Base-by-base conservation (phyloP, 2,329 filamentous ascomycete species). In the Thelonectria olida region DNA sequence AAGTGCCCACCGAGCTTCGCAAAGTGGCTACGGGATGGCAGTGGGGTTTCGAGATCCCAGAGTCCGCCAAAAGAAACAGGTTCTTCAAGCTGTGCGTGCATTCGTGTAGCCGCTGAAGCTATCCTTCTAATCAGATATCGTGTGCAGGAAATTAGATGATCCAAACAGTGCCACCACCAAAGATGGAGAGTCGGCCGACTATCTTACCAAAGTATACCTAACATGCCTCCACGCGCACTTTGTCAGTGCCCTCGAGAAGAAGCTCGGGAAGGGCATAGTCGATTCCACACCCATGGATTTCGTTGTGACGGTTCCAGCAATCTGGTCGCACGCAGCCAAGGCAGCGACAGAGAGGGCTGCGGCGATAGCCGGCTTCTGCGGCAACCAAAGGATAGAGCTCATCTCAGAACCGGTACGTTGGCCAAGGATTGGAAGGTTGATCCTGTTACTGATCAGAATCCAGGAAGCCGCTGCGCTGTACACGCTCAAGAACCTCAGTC, bases 321-420 rank as follows among this genome's bases (percentile, higher is more conserved):
- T 88, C 7, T 88, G 85, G 85, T 84, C 81, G 36, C 84, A 86
- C 44, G 75, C 76, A 5, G 84, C 85, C 27, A 86, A 84, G 52
- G 77, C 84, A 41, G 79, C 79, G 34, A 87, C 84, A 9, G 76
- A 79, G 58, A 67, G 75, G 27, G 76, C 76, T 1, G 76, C 76
- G 23, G 75, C 76, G 23, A 74, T 77, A 67, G 76, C 76, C 10
- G 76, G 76, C 7, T 78, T 79, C 49, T 78, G 76, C 56, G 74
- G 79, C 36, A 76, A 74, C 15, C 75, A 80, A 20, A 74, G 77
- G 6, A 81, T 84, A 8, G 75, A 78, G 45, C 75, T 85, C 10
- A 78, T 85, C 28, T 82, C 82, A 1, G 84, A 86, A 60, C 83
- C 84, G 15, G 76, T 79, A 67, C 22, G 74, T 67, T 23, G n/a